Percentiles rank a stretch among this genome's conserved stretches.
Evolutionary conservation across 2,329 filamentous ascomycete species (phyloP).

Genomic region (Ophiostoma sp.): DNA sequence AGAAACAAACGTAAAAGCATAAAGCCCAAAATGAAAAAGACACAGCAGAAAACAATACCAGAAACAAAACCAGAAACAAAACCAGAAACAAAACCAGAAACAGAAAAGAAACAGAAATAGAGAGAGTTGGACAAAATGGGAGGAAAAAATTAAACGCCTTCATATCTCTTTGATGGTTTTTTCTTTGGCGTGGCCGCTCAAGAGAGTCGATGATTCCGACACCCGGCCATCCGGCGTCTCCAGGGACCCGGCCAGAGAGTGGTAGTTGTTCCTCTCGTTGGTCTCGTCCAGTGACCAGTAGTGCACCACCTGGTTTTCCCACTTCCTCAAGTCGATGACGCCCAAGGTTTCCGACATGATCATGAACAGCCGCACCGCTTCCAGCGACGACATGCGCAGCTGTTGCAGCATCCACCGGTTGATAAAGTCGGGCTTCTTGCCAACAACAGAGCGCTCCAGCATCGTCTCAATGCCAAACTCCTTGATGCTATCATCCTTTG

Average conservation of each 20-base stretch:
- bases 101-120: not conserved
- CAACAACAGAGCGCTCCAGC: conserved; percentile 35
- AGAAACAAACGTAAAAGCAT: not conserved
- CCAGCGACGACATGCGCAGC: conserved; percentile 44
- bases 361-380: conserved; percentile 41
- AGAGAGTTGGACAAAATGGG: not conserved
- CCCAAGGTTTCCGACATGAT: conserved; percentile 34
- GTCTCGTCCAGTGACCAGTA: conserved; percentile 39
- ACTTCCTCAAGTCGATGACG: conserved; percentile 36
- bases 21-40: not conserved
- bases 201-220: not conserved
- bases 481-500: conserved; percentile 42
- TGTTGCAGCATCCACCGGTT: conserved; percentile 51
- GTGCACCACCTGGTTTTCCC: conserved; percentile 41
- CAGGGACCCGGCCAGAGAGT: not conserved
- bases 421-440: conserved; percentile 44
- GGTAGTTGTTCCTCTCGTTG: conserved; percentile 11
- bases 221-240: not conserved
- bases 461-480: conserved; percentile 46
- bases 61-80: not conserved
- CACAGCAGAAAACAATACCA: not conserved
- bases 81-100: not conserved
- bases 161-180: not conserved
- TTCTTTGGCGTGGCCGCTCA: not conserved
- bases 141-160: not conserved